Percentiles rank a stretch among this genome's conserved stretches.
These are phyloP conservation scores for Alternaria incomplexa DNA, from an alignment of 2,329 filamentous ascomycete species.

Conservation along the genomic window DNA sequence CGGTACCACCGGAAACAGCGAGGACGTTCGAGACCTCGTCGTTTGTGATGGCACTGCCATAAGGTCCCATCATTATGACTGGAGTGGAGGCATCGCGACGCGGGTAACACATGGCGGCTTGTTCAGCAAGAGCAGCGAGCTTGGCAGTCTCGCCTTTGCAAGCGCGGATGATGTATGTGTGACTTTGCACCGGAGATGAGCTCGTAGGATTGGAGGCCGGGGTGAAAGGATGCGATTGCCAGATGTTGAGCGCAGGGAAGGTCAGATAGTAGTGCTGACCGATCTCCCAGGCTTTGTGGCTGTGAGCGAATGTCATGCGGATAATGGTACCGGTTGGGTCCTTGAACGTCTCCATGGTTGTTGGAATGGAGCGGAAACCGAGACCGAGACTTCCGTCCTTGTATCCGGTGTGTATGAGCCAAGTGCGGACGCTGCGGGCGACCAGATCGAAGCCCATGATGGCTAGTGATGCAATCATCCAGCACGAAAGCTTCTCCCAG, in stretches of 20 bases:
- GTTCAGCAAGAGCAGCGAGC: conserved; percentile 7
- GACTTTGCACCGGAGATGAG: not conserved
- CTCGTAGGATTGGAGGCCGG: not conserved
- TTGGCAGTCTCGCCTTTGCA: conserved; percentile 7
- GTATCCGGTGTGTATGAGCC: conserved; percentile 6
- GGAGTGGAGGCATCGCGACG: conserved; percentile 3
- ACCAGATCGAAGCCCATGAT: conserved; percentile 7
- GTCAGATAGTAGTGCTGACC: conserved; percentile 9
- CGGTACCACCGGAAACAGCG: conserved; percentile 6
- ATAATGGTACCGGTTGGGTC: conserved; percentile 5
- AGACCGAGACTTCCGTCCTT: not conserved
- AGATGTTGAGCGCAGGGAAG: conserved; percentile 9
- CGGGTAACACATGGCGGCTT: conserved; percentile 5
- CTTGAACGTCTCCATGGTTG: conserved; percentile 3
- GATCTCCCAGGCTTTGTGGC: conserved; percentile 2
- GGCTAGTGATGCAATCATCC: conserved; percentile 7
- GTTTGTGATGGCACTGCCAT: conserved; percentile 1
- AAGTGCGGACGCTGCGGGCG: conserved; percentile 1
- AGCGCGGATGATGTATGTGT: conserved; percentile 8
- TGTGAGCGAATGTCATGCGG: conserved; percentile 6
- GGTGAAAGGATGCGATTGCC: conserved; percentile 11
- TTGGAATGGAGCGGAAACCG: conserved; percentile 4
- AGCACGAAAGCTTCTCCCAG: conserved; percentile 7
- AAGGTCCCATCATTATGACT: conserved; percentile 10
- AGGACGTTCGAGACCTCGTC: conserved; percentile 4